Evolutionary conservation across 805 yeast species (phyloP).

Genomic region (Saturnispora serradocipensis): DNA sequence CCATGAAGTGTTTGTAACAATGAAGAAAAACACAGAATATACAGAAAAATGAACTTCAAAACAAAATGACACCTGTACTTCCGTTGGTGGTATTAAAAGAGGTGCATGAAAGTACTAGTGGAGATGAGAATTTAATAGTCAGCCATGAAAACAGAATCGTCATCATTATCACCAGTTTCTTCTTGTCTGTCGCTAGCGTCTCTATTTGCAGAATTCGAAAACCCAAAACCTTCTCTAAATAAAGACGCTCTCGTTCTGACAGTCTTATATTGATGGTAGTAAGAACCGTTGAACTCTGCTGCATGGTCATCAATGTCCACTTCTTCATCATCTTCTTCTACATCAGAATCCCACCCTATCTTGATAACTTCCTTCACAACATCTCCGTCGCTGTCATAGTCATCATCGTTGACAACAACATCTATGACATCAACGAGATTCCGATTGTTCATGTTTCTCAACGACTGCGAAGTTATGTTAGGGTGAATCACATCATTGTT

Average conservation of each 20-base stretch:
- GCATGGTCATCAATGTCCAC: background rate
- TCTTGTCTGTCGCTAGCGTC: background rate
- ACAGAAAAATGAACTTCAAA: background rate
- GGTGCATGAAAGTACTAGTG: background rate
- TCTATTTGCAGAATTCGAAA: background rate
- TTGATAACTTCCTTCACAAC: constrained; percentile 4
- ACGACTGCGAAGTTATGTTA: background rate
- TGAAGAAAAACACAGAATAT: too few species aligned
- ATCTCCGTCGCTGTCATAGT: constrained; percentile 8
- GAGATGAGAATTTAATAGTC: background rate
- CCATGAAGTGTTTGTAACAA: background rate
- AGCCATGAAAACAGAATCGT: background rate
- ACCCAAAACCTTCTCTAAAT: background rate
- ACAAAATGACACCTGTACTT: background rate
- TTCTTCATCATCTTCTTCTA: constrained; percentile 10
- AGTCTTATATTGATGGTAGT: background rate
- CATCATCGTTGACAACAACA: constrained; percentile 2
- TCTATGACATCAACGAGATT: constrained; percentile 7
- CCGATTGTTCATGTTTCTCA: background rate
- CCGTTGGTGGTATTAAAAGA: background rate
- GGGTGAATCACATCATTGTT: constrained; percentile 11
- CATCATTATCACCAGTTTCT: background rate
- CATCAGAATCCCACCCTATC: constrained; percentile 1
- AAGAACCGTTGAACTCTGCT: background rate
- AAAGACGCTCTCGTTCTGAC: background rate